phyloP scores from a whole-genome alignment of 164 flowering plant species.

The Dillenia suffruticosa region DNA sequence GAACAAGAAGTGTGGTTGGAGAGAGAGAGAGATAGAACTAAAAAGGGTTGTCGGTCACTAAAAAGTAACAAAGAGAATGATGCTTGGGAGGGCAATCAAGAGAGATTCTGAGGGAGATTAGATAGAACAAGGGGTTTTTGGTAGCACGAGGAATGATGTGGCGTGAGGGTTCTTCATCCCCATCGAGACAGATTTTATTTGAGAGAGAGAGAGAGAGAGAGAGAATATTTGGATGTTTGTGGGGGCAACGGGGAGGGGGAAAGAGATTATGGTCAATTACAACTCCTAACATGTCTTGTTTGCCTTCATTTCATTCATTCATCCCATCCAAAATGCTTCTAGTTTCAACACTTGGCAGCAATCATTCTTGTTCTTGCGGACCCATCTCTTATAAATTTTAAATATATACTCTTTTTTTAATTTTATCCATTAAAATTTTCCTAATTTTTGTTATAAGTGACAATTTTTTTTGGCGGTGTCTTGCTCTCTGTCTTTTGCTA shows the following conservation, averaged over 20 bases:
- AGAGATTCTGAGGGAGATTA: constrained; percentile 11
- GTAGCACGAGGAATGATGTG: constrained; percentile 12
- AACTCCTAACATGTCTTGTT: constrained; percentile 9
- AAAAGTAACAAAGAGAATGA: constrained; percentile 9
- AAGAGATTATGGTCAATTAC: background rate
- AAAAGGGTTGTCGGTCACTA: no score
- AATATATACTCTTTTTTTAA: no score
- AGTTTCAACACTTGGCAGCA: background rate
- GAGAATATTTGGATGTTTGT: constrained; percentile 8
- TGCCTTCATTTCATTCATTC: background rate
- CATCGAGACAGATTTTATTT: constrained; percentile 7
- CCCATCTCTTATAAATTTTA: no score
- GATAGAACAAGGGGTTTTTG: background rate
- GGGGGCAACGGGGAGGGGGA: constrained; percentile 1
- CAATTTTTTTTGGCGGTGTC: no score
- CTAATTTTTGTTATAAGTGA: no score
- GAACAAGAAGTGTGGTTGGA: no score
- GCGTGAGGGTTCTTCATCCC: background rate
- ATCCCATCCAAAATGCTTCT: background rate
- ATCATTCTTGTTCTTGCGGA: no score
- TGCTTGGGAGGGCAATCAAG: constrained; percentile 6
- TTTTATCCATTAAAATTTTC: no score
- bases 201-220: constrained; percentile 1
- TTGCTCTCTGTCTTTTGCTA: no score
- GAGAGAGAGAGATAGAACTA: no score